These are phyloP conservation scores for Astragalus glycyphyllos DNA, from an alignment of 306 rosid genomes.

Conservation along the genomic window DNA sequence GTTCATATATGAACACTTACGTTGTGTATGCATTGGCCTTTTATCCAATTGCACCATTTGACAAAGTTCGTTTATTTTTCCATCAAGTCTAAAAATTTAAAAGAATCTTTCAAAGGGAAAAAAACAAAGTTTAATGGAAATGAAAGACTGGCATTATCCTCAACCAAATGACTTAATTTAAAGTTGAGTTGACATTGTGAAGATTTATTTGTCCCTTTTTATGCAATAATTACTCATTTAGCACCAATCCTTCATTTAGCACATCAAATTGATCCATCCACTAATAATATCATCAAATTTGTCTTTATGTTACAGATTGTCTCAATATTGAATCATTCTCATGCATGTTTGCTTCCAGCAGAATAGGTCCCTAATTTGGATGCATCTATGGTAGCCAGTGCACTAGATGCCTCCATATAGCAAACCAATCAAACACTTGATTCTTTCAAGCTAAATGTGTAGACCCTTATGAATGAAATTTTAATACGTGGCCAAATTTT, in stretches of 20 bases:
- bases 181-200: neutral
- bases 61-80: neutral
- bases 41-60: neutral
- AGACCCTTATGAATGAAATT: slow-evolving; percentile 27
- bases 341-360: slow-evolving; percentile 15
- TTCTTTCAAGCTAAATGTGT: slow-evolving; percentile 5
- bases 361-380: slow-evolving; percentile 10
- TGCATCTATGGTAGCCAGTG: neutral
- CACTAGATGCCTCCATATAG: neutral
- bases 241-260: neutral
- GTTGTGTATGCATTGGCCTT: neutral
- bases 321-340: slow-evolving; percentile 8
- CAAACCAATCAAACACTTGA: slow-evolving; percentile 19
- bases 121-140: neutral
- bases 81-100: neutral
- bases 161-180: neutral
- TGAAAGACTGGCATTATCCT: neutral
- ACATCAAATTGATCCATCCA: neutral
- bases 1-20: neutral
- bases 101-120: neutral
- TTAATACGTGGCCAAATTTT: neutral
- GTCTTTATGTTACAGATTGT: slow-evolving; percentile 5
- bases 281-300: slow-evolving; percentile 3
- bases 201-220: neutral
- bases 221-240: neutral